Evolutionary conservation across 2,329 filamentous ascomycete genomes (phyloP), one percentile per base, ranked within the genome.

Genomic region (Gaeumannomyces tritici): DNA sequence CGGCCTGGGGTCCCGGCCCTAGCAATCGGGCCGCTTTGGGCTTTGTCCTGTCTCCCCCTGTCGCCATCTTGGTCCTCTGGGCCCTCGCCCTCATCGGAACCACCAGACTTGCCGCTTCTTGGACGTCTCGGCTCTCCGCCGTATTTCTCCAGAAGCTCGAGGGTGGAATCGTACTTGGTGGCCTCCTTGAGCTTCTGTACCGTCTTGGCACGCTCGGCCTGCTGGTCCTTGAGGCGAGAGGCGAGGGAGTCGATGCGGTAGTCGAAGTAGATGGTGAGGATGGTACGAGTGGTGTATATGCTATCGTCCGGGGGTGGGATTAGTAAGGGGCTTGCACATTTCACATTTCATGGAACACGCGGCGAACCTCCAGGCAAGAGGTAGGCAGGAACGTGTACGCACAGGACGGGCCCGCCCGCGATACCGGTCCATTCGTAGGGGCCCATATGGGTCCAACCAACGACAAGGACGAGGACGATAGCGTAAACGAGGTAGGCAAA

Each of bases 171-270:
- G 77, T 97, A 99, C 74, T 90, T 96, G 42, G 95, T 99, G 29
- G 93, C 93, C 63, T 89, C 87, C 76, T 99, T 99, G 66, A 99
- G 85, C 75, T 93, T 93, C 73, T 96, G 89, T 67, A 99, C 98
- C 2, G 93, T 96, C 69, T 86, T 86, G 64, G 90, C 86, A 62
- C 93, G 87, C 74, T 97, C 90, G 62, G 86, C 84, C 69, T 93
- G 86, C 47, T 93, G 83, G 26, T 84, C 84, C 68, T 93, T 89
- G 33, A 98, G 81, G 55, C 88, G 83, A 54, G 80, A 74, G 67
- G 89, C 84, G 13, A 90, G 81, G 21, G 80, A 85, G 27, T 88
- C 83, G 69, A 95, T 88, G 65, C 91, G 90, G 73, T 90, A 96
- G 68, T 88, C 89, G 77, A 91, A 99, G 75, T 89, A 89, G 12